Evolutionary conservation across 805 yeast genomes (phyloP), one percentile per base, ranked within the genome.

Genomic region (Nematodospora valgi): DNA sequence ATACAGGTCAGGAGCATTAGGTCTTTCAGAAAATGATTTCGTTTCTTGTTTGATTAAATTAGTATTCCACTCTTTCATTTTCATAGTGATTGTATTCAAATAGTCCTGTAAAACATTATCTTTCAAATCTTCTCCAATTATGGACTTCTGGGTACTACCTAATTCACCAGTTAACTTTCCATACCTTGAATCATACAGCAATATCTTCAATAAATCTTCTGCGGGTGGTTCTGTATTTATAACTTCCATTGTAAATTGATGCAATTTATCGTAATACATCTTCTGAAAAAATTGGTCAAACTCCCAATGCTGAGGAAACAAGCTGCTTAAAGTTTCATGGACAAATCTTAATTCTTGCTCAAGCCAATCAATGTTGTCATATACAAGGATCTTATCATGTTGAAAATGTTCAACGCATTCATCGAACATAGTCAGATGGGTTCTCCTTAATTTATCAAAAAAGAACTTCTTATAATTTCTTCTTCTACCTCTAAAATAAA

Each of bases 1-100:
- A 52, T 82, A 87, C 4, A 63, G 52, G 37, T 80, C 86, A 6
- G 97, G 97, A 6, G 95, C 88, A 6, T 71, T 68, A 11, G 68
- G 64, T 54, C 96, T 77, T 27, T 68, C 66, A 23, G 66, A 59
- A 54, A 91, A 91, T 10, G 80, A 70, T 17, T 64, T 67, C 14
- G 76, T 71, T 52, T 87, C 96, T 17, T 80, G 77, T n/a, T 65
- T 57, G 27, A 78, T 74, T 37, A 87, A 70, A 42, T 80, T 85
- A 3, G 57, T 56, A 57, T 86, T 77, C 98, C 98, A 93, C 60
- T 87, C 95, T 11, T 72, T 74, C 70, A 91, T 82, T 56, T 87
- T 87, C 15, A 60, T 60, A 3, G 82, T 74, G 35, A 87, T 78
- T 44, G 88, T 73, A 40, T 73, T 69, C 56, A 86, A 63, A 54